Conservation (phyloP, 306 rosid genomes). For the Sicyos edulis region DNA sequence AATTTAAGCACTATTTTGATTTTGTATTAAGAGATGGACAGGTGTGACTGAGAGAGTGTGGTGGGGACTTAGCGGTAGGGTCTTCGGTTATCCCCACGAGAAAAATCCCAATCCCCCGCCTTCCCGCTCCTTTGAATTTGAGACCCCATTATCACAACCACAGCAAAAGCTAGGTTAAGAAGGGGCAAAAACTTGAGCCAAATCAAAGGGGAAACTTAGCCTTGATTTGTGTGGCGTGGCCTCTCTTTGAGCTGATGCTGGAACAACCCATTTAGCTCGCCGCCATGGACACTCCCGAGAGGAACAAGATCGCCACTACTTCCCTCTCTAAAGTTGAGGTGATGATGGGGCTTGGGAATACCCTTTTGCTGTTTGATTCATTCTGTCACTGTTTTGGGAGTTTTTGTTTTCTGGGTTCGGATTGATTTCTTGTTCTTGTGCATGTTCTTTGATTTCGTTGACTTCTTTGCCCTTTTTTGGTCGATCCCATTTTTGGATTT, state of each 20-base stretch:
- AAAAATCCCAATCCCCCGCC: slow-evolving; percentile 45
- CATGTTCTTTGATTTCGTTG: slow-evolving; percentile 17
- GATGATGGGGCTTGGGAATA: background rate
- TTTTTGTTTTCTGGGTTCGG: slow-evolving; percentile 14
- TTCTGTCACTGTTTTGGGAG: background rate
- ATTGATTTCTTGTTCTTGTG: slow-evolving; percentile 1
- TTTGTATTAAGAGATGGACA: slow-evolving; percentile 8
- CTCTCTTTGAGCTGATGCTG: background rate
- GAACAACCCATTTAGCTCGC: background rate
- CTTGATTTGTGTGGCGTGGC: background rate
- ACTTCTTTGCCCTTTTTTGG: background rate
- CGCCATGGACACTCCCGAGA: slow-evolving; percentile 81
- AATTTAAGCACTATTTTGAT: too few species aligned
- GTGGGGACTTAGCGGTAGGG: slow-evolving; percentile 41
- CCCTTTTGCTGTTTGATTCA: background rate
- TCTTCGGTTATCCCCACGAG: slow-evolving; percentile 47
- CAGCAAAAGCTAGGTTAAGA: slow-evolving; percentile 25
- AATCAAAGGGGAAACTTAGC: background rate
- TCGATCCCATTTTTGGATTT: slow-evolving; percentile 1
- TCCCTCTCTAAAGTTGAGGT: slow-evolving; percentile 61
- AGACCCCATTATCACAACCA: slow-evolving; percentile 22
- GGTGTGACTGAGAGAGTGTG: slow-evolving; percentile 26
- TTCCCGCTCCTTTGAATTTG: slow-evolving; percentile 44
- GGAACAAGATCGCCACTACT: slow-evolving; percentile 62
- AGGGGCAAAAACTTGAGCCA: slow-evolving; percentile 16